These are phyloP conservation scores for Penicillium sp. DNA, from an alignment of 2,329 filamentous ascomycete species.

Conservation along the genomic window DNA sequence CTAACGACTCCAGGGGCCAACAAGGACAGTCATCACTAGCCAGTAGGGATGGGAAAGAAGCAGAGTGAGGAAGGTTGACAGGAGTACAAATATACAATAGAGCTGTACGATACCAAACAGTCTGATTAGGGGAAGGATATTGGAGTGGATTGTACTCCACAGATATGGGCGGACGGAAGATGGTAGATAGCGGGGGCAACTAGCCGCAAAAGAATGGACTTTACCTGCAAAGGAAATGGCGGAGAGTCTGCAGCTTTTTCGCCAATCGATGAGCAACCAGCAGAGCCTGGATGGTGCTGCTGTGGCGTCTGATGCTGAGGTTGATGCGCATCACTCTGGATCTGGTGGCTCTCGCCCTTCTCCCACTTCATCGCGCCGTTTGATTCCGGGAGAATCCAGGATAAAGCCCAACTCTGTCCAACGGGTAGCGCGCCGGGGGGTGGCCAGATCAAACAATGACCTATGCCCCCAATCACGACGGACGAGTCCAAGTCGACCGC, in stretches of 20 bases:
- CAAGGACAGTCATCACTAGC: neutral
- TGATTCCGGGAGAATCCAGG: neutral
- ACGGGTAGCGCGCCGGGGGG: neutral
- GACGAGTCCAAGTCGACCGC: neutral
- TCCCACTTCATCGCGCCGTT: neutral
- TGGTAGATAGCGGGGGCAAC: neutral
- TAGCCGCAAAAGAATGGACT: neutral
- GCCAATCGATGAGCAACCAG: neutral
- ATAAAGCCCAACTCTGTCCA: neutral
- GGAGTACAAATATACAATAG: neutral
- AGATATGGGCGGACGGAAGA: neutral
- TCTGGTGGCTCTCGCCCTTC: neutral
- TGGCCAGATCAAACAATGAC: neutral
- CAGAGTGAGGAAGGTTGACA: neutral
- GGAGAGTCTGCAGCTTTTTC: neutral
- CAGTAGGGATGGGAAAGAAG: neutral
- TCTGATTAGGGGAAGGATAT: neutral
- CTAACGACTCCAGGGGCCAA: neutral
- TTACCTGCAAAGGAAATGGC: constrained; percentile 1
- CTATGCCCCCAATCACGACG: constrained; percentile 2
- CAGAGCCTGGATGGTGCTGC: neutral
- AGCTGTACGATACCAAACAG: neutral
- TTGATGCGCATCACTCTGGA: neutral
- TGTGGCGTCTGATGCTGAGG: neutral
- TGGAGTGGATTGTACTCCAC: neutral